These are phyloP conservation scores for Auriscalpium vulgare DNA, from an alignment of 768 basidiomycete species.

Conservation along the genomic window DNA sequence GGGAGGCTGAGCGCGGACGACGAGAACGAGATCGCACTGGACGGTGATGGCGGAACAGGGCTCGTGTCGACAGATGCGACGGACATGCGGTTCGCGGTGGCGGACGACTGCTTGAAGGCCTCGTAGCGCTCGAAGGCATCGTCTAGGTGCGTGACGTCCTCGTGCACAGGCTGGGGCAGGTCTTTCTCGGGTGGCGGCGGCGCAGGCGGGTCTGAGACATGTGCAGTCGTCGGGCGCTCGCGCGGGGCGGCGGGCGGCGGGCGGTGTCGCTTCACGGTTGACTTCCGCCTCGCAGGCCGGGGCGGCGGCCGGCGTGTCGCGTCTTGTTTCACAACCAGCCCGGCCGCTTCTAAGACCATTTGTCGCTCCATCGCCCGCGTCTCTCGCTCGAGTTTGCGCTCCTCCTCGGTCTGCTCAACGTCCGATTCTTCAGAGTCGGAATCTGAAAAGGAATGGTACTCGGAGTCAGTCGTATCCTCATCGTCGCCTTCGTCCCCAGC, in stretches of 20 bases:
- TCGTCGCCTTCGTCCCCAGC: slow-evolving; percentile 17
- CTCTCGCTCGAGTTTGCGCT: slow-evolving; percentile 43
- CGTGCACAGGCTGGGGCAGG: neutral
- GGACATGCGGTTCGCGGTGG: slow-evolving; percentile 47
- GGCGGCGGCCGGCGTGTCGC: slow-evolving; percentile 41
- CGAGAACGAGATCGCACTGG: neutral
- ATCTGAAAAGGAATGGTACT: slow-evolving; percentile 35
- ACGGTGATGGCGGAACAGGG: slow-evolving; percentile 4
- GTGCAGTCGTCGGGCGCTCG: slow-evolving; percentile 17
- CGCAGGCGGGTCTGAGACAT: slow-evolving; percentile 18
- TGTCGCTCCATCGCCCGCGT: slow-evolving; percentile 69
- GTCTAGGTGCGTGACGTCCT: slow-evolving; percentile 36
- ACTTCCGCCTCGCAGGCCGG: neutral
- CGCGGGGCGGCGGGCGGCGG: slow-evolving; percentile 45
- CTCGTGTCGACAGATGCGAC: slow-evolving; percentile 47
- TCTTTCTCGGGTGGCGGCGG: slow-evolving; percentile 20
- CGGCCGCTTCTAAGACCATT: slow-evolving; percentile 83
- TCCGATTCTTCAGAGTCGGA: slow-evolving; percentile 33
- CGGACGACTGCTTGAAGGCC: slow-evolving; percentile 55
- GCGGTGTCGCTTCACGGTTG: slow-evolving; percentile 32
- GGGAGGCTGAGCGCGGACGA: neutral
- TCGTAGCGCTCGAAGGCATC: slow-evolving; percentile 91
- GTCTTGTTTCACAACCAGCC: slow-evolving; percentile 66
- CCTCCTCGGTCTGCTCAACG: slow-evolving; percentile 29
- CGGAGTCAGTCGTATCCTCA: slow-evolving; percentile 30